Conservation (phyloP, 73 alveolate species). For the Uronychia setigera region DNA sequence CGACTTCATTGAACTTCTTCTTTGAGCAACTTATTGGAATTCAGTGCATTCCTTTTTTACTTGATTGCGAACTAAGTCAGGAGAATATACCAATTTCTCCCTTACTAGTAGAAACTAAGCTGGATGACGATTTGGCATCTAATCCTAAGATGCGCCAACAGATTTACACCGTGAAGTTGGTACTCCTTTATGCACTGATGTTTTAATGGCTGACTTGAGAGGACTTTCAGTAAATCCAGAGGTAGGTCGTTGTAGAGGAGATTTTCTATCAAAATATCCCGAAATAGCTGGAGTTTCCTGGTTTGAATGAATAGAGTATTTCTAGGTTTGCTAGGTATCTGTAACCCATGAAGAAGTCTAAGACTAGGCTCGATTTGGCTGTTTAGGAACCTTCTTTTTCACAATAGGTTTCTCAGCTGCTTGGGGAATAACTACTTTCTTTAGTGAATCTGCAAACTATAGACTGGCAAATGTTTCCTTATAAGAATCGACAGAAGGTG, state of each 20-base stretch:
- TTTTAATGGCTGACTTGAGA: not conserved
- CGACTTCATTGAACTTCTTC: not conserved
- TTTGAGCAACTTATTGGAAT: too few species aligned
- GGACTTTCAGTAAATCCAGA: not conserved
- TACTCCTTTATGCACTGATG: not conserved
- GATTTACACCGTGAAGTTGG: not conserved
- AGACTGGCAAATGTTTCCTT: constrained; percentile 63
- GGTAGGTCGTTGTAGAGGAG: too few species aligned
- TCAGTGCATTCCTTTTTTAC: too few species aligned
- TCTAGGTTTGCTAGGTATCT: too few species aligned
- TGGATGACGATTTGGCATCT: not conserved
- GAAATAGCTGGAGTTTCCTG: too few species aligned
- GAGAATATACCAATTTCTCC: not conserved
- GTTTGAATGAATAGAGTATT: too few species aligned
- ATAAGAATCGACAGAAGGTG: constrained; percentile 57
- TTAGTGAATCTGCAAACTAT: constrained; percentile 67
- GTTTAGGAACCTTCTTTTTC: not conserved
- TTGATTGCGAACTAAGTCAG: too few species aligned
- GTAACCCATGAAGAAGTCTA: too few species aligned
- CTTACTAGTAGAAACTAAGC: not conserved
- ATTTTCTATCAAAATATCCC: too few species aligned
- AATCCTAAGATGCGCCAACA: not conserved
- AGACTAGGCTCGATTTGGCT: too few species aligned
- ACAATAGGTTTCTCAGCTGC: not conserved
- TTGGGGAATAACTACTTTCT: constrained; percentile 44